Base-by-base conservation (phyloP, 176 grass and related monocot genomes). In the Musa troglodytarum region DNA sequence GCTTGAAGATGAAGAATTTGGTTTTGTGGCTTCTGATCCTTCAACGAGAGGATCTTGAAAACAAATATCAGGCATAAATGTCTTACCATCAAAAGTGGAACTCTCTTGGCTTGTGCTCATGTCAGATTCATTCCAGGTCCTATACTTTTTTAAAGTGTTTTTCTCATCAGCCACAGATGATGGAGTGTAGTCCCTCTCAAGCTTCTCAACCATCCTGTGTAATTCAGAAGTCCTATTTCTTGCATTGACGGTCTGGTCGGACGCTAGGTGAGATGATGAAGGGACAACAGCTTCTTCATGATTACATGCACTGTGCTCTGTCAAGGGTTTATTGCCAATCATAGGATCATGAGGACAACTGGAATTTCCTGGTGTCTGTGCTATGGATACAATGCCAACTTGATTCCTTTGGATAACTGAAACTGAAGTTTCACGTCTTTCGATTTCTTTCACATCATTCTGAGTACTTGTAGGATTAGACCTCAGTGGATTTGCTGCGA, bases 111-210 rank as follows among this genome's bases (percentile, higher is more conserved):
- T 52, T 65, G 61, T 28, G 11, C n/a, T 65, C 10, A 29, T 50
- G 10, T 76, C 74, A 62, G 29, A 63, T 62, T n/a, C 74, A 14
- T 76, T 50, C 74, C 74, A 76, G 54, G 52, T 76, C 34, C n/a
- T 63, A 49, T 4, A 55, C 26, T 76, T 24, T 21, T 61, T 61
- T 21, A 76, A 12, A 50, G 16, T 13, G 34, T 76, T 50, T 20
- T 52, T 77, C n/a, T 65, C 59, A 77, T 64, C 58, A 77, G 28
- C 29, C 75, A 77, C 6, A 1, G 68, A 70, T 70, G 34, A 50
- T 16, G 43, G 2, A n/a, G 43, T 50, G 43, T 50, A 69, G 13
- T 20, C n/a, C 43, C 68, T 50, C 7, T 50, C 20, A 19, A 9
- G 10, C 50, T 50, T 70, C 15, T 70, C 43, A 20, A 50, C 15